Conservation (phyloP, 306 rosid species). For the Lablab purpureus region DNA sequence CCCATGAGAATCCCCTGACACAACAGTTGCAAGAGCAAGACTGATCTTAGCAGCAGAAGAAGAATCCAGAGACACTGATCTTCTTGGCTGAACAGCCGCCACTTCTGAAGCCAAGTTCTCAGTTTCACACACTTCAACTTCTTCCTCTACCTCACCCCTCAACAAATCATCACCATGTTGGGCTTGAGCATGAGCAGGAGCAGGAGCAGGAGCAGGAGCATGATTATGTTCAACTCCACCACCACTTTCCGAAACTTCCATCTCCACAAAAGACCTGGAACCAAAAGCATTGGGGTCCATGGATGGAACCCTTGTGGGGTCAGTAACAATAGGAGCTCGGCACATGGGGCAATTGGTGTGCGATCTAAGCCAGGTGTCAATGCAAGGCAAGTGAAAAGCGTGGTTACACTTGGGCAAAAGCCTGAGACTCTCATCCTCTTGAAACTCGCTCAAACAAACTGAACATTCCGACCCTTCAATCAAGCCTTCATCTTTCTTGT, state of each 20-base stretch:
- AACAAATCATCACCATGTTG: constrained; percentile 1
- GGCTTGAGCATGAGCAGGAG: background rate
- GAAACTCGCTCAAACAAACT: constrained; percentile 80
- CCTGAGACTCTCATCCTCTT: constrained; percentile 75
- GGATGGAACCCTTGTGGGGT: constrained; percentile 27
- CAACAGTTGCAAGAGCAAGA: constrained; percentile 40
- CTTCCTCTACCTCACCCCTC: constrained; percentile 33
- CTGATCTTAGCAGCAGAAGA: constrained; percentile 58
- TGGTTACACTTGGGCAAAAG: constrained; percentile 86
- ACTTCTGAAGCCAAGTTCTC: constrained; percentile 10
- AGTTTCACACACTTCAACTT: constrained; percentile 36
- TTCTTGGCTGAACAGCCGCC: constrained; percentile 49
- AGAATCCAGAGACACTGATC: constrained; percentile 79
- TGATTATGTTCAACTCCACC: background rate
- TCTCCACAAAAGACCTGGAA: constrained; percentile 27
- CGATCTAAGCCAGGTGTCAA: constrained; percentile 91
- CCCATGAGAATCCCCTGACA: constrained; percentile 34
- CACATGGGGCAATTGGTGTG: constrained; percentile 94
- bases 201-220: background rate
- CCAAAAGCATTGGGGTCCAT: constrained; percentile 37
- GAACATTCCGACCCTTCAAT: constrained; percentile 86
- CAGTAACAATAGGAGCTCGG: constrained; percentile 67
- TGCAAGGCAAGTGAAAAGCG: constrained; percentile 86
- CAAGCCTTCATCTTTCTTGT: constrained; percentile 69
- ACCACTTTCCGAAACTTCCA: constrained; percentile 17